phyloP scores from a whole-genome alignment of 2,329 filamentous ascomycete genomes.

The Penicillium sp. region DNA sequence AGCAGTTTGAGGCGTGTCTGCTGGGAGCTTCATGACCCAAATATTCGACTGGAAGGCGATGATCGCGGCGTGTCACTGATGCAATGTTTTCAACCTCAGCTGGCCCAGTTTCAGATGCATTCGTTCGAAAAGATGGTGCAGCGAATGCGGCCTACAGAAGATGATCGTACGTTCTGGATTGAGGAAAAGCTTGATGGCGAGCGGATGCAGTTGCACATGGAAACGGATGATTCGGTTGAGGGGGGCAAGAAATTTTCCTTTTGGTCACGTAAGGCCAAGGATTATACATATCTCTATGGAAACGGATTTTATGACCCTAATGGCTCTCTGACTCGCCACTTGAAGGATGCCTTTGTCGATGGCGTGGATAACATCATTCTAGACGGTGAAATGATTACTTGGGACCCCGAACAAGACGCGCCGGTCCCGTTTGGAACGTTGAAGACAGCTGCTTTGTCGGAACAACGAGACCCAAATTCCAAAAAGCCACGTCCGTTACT shows the following conservation, averaged over 20 bases:
- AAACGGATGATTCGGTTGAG: conserved; percentile 61
- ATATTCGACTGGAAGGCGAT: conserved; percentile 68
- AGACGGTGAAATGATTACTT: conserved; percentile 98
- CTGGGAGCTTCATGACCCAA: conserved; percentile 81
- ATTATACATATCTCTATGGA: conserved; percentile 94
- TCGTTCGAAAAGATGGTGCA: conserved; percentile 76
- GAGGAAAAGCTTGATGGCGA: conserved; percentile 98
- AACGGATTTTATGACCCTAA: conserved; percentile 68
- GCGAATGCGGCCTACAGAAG: conserved; percentile 61
- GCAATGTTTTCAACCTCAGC: conserved; percentile 94
- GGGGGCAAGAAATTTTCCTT: conserved; percentile 76
- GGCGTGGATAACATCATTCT: conserved; percentile 83
- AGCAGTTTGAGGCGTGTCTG: conserved; percentile 87
- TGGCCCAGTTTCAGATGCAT: conserved; percentile 86
- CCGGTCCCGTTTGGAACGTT: conserved; percentile 88
- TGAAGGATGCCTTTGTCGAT: conserved; percentile 70
- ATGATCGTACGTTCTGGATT: conserved; percentile 83
- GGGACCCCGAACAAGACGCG: conserved; percentile 81
- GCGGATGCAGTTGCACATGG: conserved; percentile 94
- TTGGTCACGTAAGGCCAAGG: conserved; percentile 94
- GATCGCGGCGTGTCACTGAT: conserved; percentile 74
- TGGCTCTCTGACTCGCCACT: conserved; percentile 73
- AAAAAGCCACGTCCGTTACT: conserved; percentile 71
- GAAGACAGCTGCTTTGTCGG: conserved; percentile 81
- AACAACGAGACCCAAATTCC: conserved; percentile 67